Percentiles rank a stretch among this genome's conserved stretches.
Evolutionary conservation across 2,329 filamentous ascomycete species (phyloP).

Genomic region (Seiridium cupressi): DNA sequence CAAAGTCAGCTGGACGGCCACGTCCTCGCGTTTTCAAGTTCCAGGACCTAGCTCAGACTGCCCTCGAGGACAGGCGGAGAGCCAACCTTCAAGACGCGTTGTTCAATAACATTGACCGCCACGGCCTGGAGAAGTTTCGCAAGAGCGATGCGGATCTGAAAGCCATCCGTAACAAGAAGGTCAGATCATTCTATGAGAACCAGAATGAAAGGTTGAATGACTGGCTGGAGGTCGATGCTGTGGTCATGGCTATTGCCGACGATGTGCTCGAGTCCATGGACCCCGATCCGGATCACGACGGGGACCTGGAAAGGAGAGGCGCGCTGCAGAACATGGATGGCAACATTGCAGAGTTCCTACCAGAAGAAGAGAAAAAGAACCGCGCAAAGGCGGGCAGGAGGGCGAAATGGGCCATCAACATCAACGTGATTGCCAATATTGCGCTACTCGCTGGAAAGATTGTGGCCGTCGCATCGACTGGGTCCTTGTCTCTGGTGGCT

Average conservation of each 20-base stretch:
- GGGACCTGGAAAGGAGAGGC: conserved; percentile 50
- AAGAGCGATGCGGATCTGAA: conserved; percentile 40
- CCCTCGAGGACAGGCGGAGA: conserved; percentile 29
- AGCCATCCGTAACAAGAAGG: conserved; percentile 47
- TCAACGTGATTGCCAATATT: conserved; percentile 61
- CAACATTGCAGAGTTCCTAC: conserved; percentile 52
- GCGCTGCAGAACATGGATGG: conserved; percentile 46
- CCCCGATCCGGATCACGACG: conserved; percentile 56
- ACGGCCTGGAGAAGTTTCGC: conserved; percentile 45
- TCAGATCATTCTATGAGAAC: conserved; percentile 51
- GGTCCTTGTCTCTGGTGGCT: conserved; percentile 59
- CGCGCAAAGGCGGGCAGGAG: conserved; percentile 43
- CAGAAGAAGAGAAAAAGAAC: conserved; percentile 50
- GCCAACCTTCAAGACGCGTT: conserved; percentile 47
- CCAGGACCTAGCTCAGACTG: conserved; percentile 8
- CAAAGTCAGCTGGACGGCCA: background rate
- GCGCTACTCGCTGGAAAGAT: conserved; percentile 55
- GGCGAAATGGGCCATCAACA: conserved; percentile 50
- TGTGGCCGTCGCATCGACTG: conserved; percentile 51
- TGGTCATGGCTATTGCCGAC: conserved; percentile 54
- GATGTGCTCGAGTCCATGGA: conserved; percentile 61
- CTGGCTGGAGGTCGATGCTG: conserved; percentile 57
- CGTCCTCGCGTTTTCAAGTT: conserved; percentile 8
- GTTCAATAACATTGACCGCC: conserved; percentile 42
- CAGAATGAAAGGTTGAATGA: conserved; percentile 55